phyloP scores from a whole-genome alignment of 2,329 filamentous ascomycete species.

The Ramichloridium luteum region DNA sequence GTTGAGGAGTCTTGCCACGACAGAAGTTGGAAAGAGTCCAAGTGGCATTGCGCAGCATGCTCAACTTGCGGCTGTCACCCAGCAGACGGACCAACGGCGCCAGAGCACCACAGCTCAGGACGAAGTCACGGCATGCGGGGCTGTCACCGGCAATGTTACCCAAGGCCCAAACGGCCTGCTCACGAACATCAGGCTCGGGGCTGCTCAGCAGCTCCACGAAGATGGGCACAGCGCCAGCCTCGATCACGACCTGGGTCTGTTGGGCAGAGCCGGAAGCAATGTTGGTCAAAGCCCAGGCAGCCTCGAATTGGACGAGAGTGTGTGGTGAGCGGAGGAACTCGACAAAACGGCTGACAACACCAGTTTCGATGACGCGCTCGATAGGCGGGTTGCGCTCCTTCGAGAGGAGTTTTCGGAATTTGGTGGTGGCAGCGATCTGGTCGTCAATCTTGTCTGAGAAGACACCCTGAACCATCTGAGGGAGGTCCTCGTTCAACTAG shows the following conservation, averaged over 20 bases:
- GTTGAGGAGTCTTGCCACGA: constrained; percentile 97
- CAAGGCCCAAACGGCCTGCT: constrained; percentile 96
- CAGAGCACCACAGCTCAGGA: constrained; percentile 79
- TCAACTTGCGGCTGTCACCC: constrained; percentile 94
- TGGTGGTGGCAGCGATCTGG: constrained; percentile 94
- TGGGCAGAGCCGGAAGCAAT: constrained; percentile 94
- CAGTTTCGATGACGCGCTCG: constrained; percentile 98
- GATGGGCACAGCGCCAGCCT: constrained; percentile 94
- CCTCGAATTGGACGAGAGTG: constrained; percentile 96
- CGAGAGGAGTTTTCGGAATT: constrained; percentile 93
- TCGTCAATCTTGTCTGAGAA: constrained; percentile 98
- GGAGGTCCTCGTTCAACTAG: constrained; percentile 95
- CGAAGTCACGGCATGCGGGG: constrained; percentile 93
- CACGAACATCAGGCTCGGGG: constrained; percentile 92
- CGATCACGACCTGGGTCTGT: constrained; percentile 97
- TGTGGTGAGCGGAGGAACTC: constrained; percentile 96
- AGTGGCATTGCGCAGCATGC: constrained; percentile 96
- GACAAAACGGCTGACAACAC: constrained; percentile 93
- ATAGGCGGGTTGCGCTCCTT: constrained; percentile 99
- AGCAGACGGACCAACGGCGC: constrained; percentile 81
- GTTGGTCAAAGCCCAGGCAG: constrained; percentile 97
- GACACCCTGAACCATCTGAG: constrained; percentile 93
- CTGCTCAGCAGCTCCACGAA: constrained; percentile 93
- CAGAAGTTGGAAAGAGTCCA: constrained; percentile 99
- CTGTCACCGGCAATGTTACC: constrained; percentile 99